Conservation (phyloP, 768 basidiomycete genomes). For the Strobilomyces echinocephalus region DNA sequence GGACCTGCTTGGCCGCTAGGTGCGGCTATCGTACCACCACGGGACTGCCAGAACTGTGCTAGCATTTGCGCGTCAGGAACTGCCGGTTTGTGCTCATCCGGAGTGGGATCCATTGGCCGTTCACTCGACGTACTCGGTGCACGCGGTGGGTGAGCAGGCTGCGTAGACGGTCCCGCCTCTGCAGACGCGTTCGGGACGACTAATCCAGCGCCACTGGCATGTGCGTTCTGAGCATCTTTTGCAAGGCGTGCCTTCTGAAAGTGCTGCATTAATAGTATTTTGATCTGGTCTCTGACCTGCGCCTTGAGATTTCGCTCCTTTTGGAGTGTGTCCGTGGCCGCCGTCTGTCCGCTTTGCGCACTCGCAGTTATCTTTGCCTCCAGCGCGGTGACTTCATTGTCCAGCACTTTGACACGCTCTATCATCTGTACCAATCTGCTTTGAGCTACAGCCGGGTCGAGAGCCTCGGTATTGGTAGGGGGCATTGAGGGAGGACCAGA, state of each 20-base stretch:
- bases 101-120: not conserved
- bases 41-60: conserved; percentile 28
- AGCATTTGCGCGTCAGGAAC: conserved; percentile 24
- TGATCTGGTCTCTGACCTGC: conserved; percentile 11
- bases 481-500: conserved; percentile 6
- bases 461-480: not conserved
- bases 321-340: conserved; percentile 11
- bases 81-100: conserved; percentile 20
- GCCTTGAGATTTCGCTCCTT: conserved; percentile 4
- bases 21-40: conserved; percentile 14
- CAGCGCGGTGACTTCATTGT: conserved; percentile 11
- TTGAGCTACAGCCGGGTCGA: conserved; percentile 14
- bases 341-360: conserved; percentile 19
- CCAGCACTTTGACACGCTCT: conserved; percentile 18
- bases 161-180: conserved; percentile 12
- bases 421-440: conserved; percentile 21
- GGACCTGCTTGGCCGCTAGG: conserved; percentile 9
- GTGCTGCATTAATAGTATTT: conserved; percentile 8
- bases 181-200: not conserved
- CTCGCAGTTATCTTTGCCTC: conserved; percentile 13
- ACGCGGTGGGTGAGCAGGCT: conserved; percentile 6
- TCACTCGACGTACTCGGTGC: conserved; percentile 2
- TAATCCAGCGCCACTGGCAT: conserved; percentile 1
- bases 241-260: conserved; percentile 11
- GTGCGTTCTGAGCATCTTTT: conserved; percentile 10